A percentile compares a stretch with the other conserved stretches of the same genome.
Evolutionary conservation across 768 basidiomycete species (phyloP).

Genomic region (Dendrothele bispora): DNA sequence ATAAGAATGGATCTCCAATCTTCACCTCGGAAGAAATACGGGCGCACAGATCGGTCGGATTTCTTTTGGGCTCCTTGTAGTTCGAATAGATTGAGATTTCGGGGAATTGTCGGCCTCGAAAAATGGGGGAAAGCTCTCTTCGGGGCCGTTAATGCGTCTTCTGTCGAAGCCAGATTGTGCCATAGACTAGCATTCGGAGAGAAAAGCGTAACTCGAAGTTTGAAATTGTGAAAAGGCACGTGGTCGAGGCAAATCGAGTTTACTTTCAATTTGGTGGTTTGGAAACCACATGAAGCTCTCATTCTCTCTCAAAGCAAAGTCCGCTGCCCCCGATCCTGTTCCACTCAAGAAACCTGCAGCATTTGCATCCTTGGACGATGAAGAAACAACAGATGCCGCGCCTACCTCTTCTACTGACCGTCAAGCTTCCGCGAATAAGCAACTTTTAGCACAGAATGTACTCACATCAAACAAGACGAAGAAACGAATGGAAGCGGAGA

Average conservation of each 20-base stretch:
- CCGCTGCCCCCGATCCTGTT: conserved; percentile 37
- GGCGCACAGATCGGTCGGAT: conserved; percentile 85
- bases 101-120: conserved; percentile 43
- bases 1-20: conserved; percentile 4
- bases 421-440: conserved; percentile 49
- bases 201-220: too few species aligned
- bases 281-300: conserved; percentile 96
- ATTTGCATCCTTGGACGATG: conserved; percentile 64
- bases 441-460: conserved; percentile 56
- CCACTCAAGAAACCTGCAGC: conserved; percentile 58
- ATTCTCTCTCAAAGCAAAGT: conserved; percentile 77
- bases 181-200: too few species aligned
- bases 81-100: conserved; percentile 25
- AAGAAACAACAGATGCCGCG: conserved; percentile 47
- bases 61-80: conserved; percentile 40
- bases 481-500: conserved; percentile 78
- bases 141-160: conserved; percentile 88
- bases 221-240: too few species aligned
- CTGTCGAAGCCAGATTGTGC: too few species aligned
- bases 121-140: conserved; percentile 69
- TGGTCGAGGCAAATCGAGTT: too few species aligned
- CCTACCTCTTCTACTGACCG: conserved; percentile 36
- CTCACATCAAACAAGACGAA: conserved; percentile 62
- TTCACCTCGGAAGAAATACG: conserved; percentile 5
- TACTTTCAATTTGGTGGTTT: too few species aligned